Evolutionary conservation across 2,329 filamentous ascomycete species (phyloP), one percentile per base, ranked within the genome.

Genomic region (Lachnellula arida): DNA sequence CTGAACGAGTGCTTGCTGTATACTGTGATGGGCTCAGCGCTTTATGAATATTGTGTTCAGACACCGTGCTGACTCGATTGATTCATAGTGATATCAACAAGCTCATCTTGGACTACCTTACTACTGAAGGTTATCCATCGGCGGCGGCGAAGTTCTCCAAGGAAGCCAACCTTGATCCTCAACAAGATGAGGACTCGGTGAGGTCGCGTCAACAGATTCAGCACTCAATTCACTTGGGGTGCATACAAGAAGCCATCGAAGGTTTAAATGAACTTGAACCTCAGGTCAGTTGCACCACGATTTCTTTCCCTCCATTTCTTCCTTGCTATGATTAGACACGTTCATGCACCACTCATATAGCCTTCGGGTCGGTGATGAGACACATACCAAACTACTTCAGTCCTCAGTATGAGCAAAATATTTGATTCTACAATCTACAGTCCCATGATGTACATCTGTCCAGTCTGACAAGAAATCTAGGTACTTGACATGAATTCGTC

Each of bases 281-380:
- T 64, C 86, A 94, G 82, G 94, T 99, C 85, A 75, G 89, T 70
- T 35, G n/a, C 19, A 35, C 40, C 35, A 43, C 28, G 46, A 23
- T 39, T 54, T 59, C 19, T 47, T 32, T 53, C 48, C 53, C 43
- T 53, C 51, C 49, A 53, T 50, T 47, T 60, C 50, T 46, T 59
- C 64, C 57, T 76, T 82, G 80, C 82, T 75, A 92, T 94, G 94
- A 99, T 99, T 96, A 96, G 79, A 89, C 80, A 81, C 81, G 59
- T 85, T 96, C 93, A 99, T 99, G 94, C 94, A 99, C 94, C 94
- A 99, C 94, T 91, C 94, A 91, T 94, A 97, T 84, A 80, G 80
- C 81, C 84, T 85, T 82, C 79, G 79, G 84, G 85, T 86, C 83
- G 75, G 84, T 94, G 94, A 95, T 95, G 93, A 97, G 81, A 84